Evolutionary conservation across 2,329 filamentous ascomycete species (phyloP).

Genomic region (Verticillium alfalfae): DNA sequence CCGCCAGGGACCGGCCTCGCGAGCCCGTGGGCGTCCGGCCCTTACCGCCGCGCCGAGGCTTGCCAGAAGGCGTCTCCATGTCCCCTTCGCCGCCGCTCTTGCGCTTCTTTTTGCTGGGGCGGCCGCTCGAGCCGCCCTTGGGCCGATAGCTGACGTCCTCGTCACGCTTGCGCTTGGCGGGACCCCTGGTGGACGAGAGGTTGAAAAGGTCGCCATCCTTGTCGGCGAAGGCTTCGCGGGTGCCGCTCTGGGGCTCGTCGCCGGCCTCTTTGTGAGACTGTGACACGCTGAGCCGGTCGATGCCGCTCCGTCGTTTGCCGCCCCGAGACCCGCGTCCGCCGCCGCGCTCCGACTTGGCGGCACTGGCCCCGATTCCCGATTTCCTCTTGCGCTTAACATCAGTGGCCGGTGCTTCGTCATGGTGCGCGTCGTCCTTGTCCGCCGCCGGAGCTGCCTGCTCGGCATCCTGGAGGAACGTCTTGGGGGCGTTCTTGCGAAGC

Average conservation of each 20-base stretch:
- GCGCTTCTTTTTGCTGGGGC: slow-evolving; percentile 53
- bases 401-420: slow-evolving; percentile 18
- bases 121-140: slow-evolving; percentile 43
- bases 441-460: slow-evolving; percentile 33
- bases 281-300: slow-evolving; percentile 18
- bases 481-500: slow-evolving; percentile 78
- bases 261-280: not conserved
- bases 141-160: slow-evolving; percentile 56
- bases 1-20: not conserved
- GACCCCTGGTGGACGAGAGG: slow-evolving; percentile 22
- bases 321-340: slow-evolving; percentile 22
- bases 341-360: slow-evolving; percentile 27
- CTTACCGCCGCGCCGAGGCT: not conserved
- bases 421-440: slow-evolving; percentile 32
- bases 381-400: slow-evolving; percentile 14
- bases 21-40: not conserved
- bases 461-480: slow-evolving; percentile 77
- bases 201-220: slow-evolving; percentile 25
- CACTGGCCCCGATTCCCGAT: slow-evolving; percentile 16
- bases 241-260: not conserved
- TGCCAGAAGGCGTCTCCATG: not conserved
- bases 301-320: slow-evolving; percentile 30
- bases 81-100: slow-evolving; percentile 42
- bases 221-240: slow-evolving; percentile 29
- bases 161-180: slow-evolving; percentile 49